Evolutionary conservation across 306 rosid genomes (phyloP).

Genomic region (Alnus glutinosa): DNA sequence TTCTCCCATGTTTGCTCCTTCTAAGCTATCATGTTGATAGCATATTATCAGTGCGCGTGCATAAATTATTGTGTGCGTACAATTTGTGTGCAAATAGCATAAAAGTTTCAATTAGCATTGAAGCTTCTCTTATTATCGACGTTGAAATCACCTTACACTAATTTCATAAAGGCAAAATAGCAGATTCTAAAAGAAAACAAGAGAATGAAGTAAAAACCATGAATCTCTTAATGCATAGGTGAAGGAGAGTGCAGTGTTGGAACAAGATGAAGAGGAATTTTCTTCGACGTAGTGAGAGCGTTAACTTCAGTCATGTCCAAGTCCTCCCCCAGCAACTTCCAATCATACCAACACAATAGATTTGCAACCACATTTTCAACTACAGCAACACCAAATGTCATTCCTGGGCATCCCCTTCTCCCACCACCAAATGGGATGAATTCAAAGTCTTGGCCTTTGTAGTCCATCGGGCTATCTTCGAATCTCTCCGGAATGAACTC

Average conservation of each 20-base stretch:
- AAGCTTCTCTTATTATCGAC: neutral
- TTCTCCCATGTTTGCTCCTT: no score
- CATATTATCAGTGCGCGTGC: no score
- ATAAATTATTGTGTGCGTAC: no score
- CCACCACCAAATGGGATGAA: constrained; percentile 37
- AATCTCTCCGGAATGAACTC: constrained; percentile 40
- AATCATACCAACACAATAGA: neutral
- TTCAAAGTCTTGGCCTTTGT: constrained; percentile 25
- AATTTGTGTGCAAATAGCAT: no score
- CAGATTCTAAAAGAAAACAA: neutral
- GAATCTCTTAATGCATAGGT: neutral
- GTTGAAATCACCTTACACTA: neutral
- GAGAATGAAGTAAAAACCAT: neutral
- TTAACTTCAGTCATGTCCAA: neutral
- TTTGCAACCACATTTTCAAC: constrained; percentile 19
- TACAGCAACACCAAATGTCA: constrained; percentile 20
- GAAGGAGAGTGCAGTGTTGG: neutral
- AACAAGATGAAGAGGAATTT: neutral
- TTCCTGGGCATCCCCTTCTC: constrained; percentile 37
- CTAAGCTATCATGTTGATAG: no score
- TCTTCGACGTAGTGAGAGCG: neutral
- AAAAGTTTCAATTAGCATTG: no score
- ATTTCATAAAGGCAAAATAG: no score
- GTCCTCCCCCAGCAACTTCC: neutral
- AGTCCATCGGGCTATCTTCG: neutral